phyloP scores from a whole-genome alignment of 768 basidiomycete species.

The Mycena chlorophos region DNA sequence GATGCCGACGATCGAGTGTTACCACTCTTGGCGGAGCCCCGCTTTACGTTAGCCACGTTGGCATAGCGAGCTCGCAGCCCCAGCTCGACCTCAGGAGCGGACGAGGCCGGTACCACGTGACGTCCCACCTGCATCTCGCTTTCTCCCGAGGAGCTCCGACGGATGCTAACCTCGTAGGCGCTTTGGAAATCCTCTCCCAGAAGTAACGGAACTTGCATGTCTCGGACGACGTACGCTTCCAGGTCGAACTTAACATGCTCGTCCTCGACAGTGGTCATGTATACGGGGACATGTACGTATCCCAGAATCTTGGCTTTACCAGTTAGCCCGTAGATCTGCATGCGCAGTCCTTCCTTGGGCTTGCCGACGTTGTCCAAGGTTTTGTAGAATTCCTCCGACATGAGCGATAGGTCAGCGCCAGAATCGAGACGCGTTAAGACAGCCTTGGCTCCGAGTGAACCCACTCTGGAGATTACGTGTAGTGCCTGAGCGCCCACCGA shows the following conservation, averaged over 20 bases:
- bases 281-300: constrained; percentile 13
- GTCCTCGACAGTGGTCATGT: constrained; percentile 1
- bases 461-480: not conserved
- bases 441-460: not conserved
- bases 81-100: constrained; percentile 10
- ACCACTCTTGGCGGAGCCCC: not conserved
- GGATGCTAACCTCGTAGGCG: not conserved
- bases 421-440: not conserved
- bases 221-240: constrained; percentile 27
- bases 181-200: too few species aligned
- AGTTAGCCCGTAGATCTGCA: constrained; percentile 3
- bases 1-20: constrained; percentile 1
- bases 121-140: constrained; percentile 6
- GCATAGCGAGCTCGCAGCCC: constrained; percentile 21
- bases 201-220: constrained; percentile 20
- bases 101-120: not conserved
- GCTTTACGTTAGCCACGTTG: not conserved
- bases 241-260: constrained; percentile 13
- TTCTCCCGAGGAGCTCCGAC: constrained; percentile 2
- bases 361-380: not conserved
- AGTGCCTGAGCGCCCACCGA: not conserved
- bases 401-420: not conserved
- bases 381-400: not conserved
- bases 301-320: constrained; percentile 9
- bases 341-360: constrained; percentile 12